phyloP scores from a whole-genome alignment of 2,329 filamentous ascomycete genomes.

The Aspergillus sp. region DNA sequence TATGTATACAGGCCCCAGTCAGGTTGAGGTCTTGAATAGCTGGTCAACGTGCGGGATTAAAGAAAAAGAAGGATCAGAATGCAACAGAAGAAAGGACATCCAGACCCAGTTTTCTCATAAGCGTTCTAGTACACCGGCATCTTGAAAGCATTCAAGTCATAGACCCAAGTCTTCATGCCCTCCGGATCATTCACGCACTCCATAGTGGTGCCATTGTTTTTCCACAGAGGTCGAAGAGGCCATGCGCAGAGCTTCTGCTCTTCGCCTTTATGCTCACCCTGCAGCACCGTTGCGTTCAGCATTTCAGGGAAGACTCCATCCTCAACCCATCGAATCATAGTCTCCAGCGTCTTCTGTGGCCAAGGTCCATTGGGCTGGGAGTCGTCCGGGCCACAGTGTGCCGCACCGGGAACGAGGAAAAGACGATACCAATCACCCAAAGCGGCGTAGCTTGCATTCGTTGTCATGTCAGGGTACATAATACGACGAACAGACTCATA shows the following conservation, averaged over 20 bases:
- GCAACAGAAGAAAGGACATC: too few relatives aligned
- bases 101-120: too few relatives aligned
- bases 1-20: too few relatives aligned
- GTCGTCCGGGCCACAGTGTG: conserved; percentile 52
- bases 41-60: too few relatives aligned
- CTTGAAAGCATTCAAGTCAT: conserved; percentile 16
- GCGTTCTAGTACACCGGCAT: conserved; percentile 17
- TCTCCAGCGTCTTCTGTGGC: conserved; percentile 50
- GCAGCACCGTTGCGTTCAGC: conserved; percentile 45
- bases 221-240: conserved; percentile 37
- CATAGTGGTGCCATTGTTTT: conserved; percentile 5
- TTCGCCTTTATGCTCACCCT: conserved; percentile 32
- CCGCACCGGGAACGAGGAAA: conserved; percentile 58
- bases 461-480: conserved; percentile 50
- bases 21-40: too few relatives aligned
- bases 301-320: conserved; percentile 48
- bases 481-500: conserved; percentile 55
- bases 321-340: conserved; percentile 57
- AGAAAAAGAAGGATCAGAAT: too few relatives aligned
- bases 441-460: conserved; percentile 43
- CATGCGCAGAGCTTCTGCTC: conserved; percentile 39
- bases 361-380: conserved; percentile 48
- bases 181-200: conserved; percentile 17
- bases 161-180: conserved; percentile 19
- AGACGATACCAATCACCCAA: conserved; percentile 59